Percentiles rank a stretch among this genome's conserved stretches.
These are phyloP conservation scores for Micromonas commoda DNA, from an alignment of 139 green algal genomes.

Conservation along the genomic window DNA sequence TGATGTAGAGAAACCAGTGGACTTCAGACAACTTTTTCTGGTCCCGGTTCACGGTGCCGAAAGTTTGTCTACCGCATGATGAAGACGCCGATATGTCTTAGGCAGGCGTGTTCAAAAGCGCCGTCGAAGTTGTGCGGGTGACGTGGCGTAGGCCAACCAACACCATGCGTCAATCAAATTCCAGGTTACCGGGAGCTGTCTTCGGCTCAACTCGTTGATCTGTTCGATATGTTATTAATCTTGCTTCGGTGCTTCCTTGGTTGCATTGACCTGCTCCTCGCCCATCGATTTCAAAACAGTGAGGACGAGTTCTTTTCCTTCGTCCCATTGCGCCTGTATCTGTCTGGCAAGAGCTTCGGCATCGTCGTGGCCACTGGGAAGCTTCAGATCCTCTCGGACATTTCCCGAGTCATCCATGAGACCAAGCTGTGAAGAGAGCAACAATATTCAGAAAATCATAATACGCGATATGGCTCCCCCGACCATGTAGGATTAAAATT, in stretches of 20 bases:
- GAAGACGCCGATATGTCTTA: no score
- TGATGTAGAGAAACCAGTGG: no score
- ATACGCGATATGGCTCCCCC: neutral
- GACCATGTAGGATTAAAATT: conserved; percentile 1
- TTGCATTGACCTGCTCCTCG: conserved; percentile 83
- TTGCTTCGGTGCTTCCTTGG: conserved; percentile 54
- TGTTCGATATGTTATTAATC: no score
- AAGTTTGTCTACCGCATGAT: no score
- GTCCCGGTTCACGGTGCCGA: no score
- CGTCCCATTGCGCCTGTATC: conserved; percentile 73
- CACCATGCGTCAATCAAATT: no score
- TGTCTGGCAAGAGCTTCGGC: conserved; percentile 54
- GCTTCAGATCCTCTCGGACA: conserved; percentile 88
- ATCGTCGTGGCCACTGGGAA: conserved; percentile 86
- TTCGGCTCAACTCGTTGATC: no score
- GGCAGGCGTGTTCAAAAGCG: no score
- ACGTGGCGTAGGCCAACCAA: no score
- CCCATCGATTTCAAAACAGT: conserved; percentile 84
- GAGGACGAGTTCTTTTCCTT: conserved; percentile 86
- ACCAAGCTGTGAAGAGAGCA: conserved; percentile 53
- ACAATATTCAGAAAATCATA: neutral
- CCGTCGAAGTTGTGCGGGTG: no score
- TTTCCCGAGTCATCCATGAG: conserved; percentile 88
- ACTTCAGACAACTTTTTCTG: no score
- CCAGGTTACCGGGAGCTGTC: no score